Evolutionary conservation across 768 basidiomycete species (phyloP).

Genomic region (Suillus subaureus): DNA sequence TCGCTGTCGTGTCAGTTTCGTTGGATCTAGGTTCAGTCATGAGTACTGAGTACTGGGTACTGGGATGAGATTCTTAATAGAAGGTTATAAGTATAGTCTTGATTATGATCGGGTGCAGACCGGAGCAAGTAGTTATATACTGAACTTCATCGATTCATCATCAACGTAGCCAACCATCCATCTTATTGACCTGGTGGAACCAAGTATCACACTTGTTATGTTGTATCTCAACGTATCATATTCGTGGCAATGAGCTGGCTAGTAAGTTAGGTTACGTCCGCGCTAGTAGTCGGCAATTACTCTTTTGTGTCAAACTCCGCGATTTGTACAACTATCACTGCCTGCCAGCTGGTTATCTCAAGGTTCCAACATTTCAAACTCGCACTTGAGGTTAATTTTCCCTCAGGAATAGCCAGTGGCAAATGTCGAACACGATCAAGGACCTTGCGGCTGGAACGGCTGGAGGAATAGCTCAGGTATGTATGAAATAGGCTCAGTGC

Average conservation of each 20-base stretch:
- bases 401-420: conserved; percentile 16
- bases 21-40: conserved; percentile 1
- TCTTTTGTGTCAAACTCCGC: conserved; percentile 24
- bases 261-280: neutral
- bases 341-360: neutral
- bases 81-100: neutral
- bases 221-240: neutral
- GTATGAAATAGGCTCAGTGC: conserved; percentile 7
- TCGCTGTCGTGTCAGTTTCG: neutral
- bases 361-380: neutral
- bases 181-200: neutral
- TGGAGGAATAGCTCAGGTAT: conserved; percentile 88
- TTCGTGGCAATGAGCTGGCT: neutral
- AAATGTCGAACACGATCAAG: conserved; percentile 66
- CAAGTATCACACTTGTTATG: neutral
- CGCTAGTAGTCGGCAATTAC: neutral
- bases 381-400: neutral
- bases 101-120: neutral
- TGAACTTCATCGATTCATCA: neutral
- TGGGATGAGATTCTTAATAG: neutral
- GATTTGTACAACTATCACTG: conserved; percentile 8
- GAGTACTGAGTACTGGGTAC: neutral
- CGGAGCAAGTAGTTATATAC: neutral
- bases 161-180: neutral
- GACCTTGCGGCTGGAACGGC: conserved; percentile 88